These are phyloP conservation scores for Ascochyta koolunga DNA, from an alignment of 2,329 filamentous ascomycete species.

Conservation along the genomic window DNA sequence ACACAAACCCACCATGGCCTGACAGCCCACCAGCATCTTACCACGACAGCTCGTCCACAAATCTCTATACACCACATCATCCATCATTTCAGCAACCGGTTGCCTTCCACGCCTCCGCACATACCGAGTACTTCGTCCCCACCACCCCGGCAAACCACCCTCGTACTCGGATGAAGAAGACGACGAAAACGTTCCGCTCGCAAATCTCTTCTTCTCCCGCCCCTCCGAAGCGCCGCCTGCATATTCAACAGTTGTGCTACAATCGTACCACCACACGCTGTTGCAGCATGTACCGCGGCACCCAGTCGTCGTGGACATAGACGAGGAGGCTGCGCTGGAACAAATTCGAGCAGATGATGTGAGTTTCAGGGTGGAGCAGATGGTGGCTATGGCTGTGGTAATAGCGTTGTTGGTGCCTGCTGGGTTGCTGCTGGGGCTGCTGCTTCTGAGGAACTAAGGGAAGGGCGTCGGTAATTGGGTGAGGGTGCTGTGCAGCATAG, in stretches of 20 bases:
- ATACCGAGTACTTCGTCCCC: not conserved
- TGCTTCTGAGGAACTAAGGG: slow-evolving; percentile 3
- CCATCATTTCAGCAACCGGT: not conserved
- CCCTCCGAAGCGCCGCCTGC: slow-evolving; percentile 31
- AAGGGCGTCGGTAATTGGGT: not conserved
- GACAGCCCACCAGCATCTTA: slow-evolving; percentile 11
- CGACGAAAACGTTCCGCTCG: slow-evolving; percentile 33
- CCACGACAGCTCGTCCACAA: slow-evolving; percentile 10
- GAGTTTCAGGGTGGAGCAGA: slow-evolving; percentile 26
- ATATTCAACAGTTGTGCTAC: slow-evolving; percentile 26
- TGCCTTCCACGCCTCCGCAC: not conserved
- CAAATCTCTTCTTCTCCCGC: slow-evolving; percentile 23
- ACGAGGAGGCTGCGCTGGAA: slow-evolving; percentile 26
- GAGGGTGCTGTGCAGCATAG: not conserved
- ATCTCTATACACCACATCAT: not conserved
- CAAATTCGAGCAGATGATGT: slow-evolving; percentile 22
- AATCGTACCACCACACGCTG: slow-evolving; percentile 31
- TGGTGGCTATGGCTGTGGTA: slow-evolving; percentile 26
- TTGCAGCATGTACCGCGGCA: slow-evolving; percentile 24
- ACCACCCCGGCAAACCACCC: not conserved
- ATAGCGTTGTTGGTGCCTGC: slow-evolving; percentile 22
- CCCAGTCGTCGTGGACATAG: slow-evolving; percentile 4
- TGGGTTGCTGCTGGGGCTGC: slow-evolving; percentile 14
- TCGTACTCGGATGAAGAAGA: slow-evolving; percentile 3
- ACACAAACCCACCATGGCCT: not conserved